Conservation (phyloP, 371 early-diverging fungal species). For the Rhizopus sp. region DNA sequence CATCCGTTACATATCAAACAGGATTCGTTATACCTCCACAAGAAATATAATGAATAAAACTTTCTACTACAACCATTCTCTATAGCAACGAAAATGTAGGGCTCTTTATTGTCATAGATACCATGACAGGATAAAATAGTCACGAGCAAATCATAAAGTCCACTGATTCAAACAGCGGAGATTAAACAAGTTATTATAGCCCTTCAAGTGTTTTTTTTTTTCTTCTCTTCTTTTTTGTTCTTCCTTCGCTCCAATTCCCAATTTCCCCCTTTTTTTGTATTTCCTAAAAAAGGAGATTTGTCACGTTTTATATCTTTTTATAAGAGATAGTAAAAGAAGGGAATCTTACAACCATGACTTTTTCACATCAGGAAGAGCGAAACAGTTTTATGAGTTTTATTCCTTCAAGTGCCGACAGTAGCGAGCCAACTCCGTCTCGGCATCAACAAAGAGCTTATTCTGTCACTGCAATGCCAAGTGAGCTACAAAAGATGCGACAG, state of each 20-base stretch:
- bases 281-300: slow-evolving; percentile 11
- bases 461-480: slow-evolving; percentile 48
- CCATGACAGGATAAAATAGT: too few species aligned
- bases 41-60: too few species aligned
- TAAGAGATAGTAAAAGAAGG: slow-evolving; percentile 14
- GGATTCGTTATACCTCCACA: too few species aligned
- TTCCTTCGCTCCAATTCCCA: slow-evolving; percentile 1
- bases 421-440: slow-evolving; percentile 24
- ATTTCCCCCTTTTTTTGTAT: slow-evolving; percentile 4
- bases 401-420: slow-evolving; percentile 15
- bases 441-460: slow-evolving; percentile 46
- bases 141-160: too few species aligned
- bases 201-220: slow-evolving; percentile 6
- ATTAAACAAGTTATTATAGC: too few species aligned
- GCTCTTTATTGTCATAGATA: too few species aligned
- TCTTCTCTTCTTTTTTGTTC: slow-evolving; percentile 7
- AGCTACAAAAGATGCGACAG: slow-evolving; percentile 34
- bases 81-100: too few species aligned
- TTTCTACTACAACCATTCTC: too few species aligned
- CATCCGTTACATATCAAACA: too few species aligned
- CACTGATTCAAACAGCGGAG: too few species aligned
- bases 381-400: slow-evolving; percentile 5
- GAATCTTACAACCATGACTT: slow-evolving; percentile 19
- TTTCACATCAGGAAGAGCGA: slow-evolving; percentile 18
- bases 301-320: slow-evolving; percentile 6